Evolutionary conservation across 2,329 filamentous ascomycete genomes (phyloP), one percentile per base, ranked within the genome.

Genomic region (Venturia pyrina): DNA sequence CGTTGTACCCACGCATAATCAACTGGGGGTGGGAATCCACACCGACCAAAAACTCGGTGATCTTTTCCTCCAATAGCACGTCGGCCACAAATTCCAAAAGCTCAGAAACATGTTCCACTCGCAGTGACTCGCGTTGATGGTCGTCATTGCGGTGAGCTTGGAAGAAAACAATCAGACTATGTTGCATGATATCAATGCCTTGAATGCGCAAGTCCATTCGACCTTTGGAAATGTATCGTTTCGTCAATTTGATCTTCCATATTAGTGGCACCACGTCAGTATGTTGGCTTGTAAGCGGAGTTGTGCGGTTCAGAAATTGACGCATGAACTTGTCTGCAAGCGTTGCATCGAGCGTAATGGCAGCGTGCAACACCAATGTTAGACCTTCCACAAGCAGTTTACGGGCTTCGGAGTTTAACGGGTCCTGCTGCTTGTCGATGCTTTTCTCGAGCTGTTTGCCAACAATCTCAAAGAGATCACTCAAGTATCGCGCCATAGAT

Each of bases 1-100:
- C 89, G 69, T 96, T 96, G 50, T 84, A 83, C 71, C 90, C 90
- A 70, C 92, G 87, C 44, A 84, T 82, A 24, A 96, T 95, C 64
- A 98, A 86, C 72, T 96, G 92, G 0, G 93, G 91, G 72, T 98
- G 95, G 41, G 93, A 97, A 66, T 92, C 92, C 17, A 93, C 87
- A 1, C 93, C 91, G 63, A 97, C 84, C 59, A 99, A 87, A 75
- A 97, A 98, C 67, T 92, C 86, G 32, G 96, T 85, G 34, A 98
- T 80, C 64, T 87, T 86, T 48, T 89, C 88, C 7, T 82, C 78
- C 19, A 88, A 80, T 43, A 98, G 79, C 69, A 90, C 88, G 32
- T 84, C 80, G 5, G 90, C 86, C 64, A 96, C 79, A 70, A 89
- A 88, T 15, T 83, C 81, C 69, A 93, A 79, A 62, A 90, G 80